These are phyloP conservation scores for Obba rivulosa DNA, from an alignment of 768 basidiomycete genomes.

Conservation along the genomic window DNA sequence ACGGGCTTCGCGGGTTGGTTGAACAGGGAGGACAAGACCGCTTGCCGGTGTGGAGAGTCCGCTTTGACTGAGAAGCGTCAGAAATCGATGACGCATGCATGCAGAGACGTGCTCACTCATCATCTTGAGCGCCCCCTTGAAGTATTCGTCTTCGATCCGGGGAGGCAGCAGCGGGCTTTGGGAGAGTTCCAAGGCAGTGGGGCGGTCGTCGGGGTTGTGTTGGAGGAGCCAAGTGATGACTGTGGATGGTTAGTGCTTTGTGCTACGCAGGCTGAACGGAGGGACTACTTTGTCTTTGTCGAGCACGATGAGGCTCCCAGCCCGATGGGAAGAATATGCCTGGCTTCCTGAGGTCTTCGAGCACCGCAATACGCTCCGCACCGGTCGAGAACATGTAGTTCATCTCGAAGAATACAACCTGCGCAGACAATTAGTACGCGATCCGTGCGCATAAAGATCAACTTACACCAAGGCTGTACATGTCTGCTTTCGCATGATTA, in stretches of 20 bases:
- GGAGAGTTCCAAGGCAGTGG: constrained; percentile 78
- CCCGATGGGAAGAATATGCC: constrained; percentile 68
- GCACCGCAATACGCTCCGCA: constrained; percentile 77
- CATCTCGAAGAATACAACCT: constrained; percentile 99
- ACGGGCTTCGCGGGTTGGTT: constrained; percentile 60
- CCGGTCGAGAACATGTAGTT: constrained; percentile 79
- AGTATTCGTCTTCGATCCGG: constrained; percentile 78
- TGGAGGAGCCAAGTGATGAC: constrained; percentile 79
- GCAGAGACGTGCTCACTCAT: constrained; percentile 49
- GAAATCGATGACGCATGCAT: neutral
- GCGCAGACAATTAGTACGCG: neutral
- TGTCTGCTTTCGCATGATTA: constrained; percentile 85
- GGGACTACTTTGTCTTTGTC: constrained; percentile 60
- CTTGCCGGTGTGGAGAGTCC: constrained; percentile 76
- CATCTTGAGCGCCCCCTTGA: constrained; percentile 69
- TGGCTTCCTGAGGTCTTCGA: constrained; percentile 72
- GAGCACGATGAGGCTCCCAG: constrained; percentile 59
- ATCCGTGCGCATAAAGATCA: neutral
- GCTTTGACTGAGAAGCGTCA: constrained; percentile 50
- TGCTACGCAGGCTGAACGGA: constrained; percentile 18
- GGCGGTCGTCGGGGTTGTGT: constrained; percentile 75
- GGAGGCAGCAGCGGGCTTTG: constrained; percentile 74
- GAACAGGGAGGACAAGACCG: constrained; percentile 75
- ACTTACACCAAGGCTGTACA: constrained; percentile 89
- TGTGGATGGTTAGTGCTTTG: constrained; percentile 21